Base-by-base conservation (phyloP, 352 stramenopile species). In the Pythium apleroticum region DNA sequence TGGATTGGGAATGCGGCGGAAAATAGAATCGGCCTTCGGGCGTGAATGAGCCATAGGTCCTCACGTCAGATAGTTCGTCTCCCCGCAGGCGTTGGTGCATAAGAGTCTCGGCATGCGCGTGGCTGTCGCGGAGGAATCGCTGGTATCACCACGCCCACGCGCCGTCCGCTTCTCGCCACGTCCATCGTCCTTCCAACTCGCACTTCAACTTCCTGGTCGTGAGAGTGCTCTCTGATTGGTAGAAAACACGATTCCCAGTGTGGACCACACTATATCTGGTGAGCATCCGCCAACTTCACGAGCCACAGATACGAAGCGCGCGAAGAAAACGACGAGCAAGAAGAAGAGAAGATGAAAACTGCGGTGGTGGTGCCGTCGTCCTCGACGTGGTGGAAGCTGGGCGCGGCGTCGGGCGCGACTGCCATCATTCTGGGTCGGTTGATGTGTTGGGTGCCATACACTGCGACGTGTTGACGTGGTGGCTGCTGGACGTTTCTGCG, bases 331-430 rank as follows among this genome's bases (percentile, higher is more conserved):
- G 35, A 49, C 22, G 41, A 8, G 54, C 0, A 31, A 60, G 15
- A 53, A 56, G 58, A 41, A 59, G 30, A 0, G 22, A 58, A 31
- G 20, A 86, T 81, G 67, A 90, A 90, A 72, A 73, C 63, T 1
- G 79, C 75, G 31, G 78, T 90, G 50, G 78, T 90, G 63, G 69
- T 78, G 49, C 77, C 81, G n/a, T 75, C 78, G 30, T 52, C 72
- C 5, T 93, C 84, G 9, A 65, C 89, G 54, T 95, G 86, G 86
- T 95, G 84, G 84, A 91, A 92, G 66, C 43, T 91, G 5, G 86
- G 82, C 53, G 84, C 84, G 0, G 30, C 91, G 19, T 90, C 83
- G 4, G 86, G 86, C 52, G 86, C 84, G 31, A 83, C 77, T 19
- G 83, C 78, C 30, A 67, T 69, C 39, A 55, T 68, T 28, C 59